Percentiles rank a stretch among this genome's conserved stretches.
These are phyloP conservation scores for Crithidia sp. DNA, from an alignment of 208 protist genomes.

Conservation along the genomic window DNA sequence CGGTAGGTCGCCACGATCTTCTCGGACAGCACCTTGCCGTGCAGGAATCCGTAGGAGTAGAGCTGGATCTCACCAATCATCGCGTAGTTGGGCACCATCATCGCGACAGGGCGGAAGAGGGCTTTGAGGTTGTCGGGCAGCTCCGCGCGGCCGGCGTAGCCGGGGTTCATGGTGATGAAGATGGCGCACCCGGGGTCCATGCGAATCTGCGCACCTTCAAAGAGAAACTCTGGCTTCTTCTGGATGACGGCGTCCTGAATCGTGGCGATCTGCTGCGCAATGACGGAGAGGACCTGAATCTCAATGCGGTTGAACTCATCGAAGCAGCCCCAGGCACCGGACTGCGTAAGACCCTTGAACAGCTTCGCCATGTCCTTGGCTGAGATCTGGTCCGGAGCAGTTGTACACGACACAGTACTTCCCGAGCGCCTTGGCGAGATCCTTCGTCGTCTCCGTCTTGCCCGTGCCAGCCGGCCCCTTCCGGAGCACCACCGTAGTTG, in stretches of 20 bases:
- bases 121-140: slow-evolving; percentile 98
- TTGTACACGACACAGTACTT: slow-evolving; percentile 99
- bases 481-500: slow-evolving; percentile 96
- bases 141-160: slow-evolving; percentile 97
- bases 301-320: slow-evolving; percentile 99
- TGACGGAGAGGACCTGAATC: slow-evolving; percentile 97
- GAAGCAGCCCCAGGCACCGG: slow-evolving; percentile 97
- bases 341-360: slow-evolving; percentile 94
- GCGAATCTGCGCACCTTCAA: slow-evolving; percentile 93
- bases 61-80: slow-evolving; percentile 98
- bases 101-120: slow-evolving; percentile 98
- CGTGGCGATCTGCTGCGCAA: slow-evolving; percentile 96
- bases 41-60: slow-evolving; percentile 97
- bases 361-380: slow-evolving; percentile 97
- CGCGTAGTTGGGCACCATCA: slow-evolving; percentile 98
- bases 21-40: slow-evolving; percentile 90
- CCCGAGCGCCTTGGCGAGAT: slow-evolving; percentile 95
- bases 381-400: slow-evolving; percentile 97
- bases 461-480: slow-evolving; percentile 98
- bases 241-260: slow-evolving; percentile 95
- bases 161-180: slow-evolving; percentile 99
- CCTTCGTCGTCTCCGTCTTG: slow-evolving; percentile 99
- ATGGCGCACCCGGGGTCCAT: slow-evolving; percentile 94
- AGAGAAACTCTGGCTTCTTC: slow-evolving; percentile 90
- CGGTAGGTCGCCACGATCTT: slow-evolving; percentile 97